Conservation (phyloP, 176 grass and related monocot genomes). For the Rhynchospora breviuscula region DNA sequence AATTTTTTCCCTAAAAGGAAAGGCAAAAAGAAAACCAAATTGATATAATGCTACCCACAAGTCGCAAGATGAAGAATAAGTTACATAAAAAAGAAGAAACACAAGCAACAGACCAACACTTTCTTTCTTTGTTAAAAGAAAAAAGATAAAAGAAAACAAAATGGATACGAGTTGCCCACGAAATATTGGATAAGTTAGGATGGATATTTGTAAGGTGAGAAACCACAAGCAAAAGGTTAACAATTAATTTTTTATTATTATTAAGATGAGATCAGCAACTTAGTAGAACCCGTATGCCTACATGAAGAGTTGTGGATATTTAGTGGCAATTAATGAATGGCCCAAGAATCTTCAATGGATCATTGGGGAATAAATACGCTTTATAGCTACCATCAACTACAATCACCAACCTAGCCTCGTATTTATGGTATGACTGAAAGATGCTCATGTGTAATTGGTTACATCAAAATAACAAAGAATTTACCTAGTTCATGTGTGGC, state of each 20-base stretch:
- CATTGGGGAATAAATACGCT: slow-evolving; percentile 8
- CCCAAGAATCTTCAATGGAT: neutral
- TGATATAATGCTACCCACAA: neutral
- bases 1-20: neutral
- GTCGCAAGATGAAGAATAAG: neutral
- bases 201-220: no score
- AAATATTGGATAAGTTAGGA: no score
- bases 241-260: neutral
- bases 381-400: slow-evolving; percentile 5
- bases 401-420: neutral
- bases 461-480: neutral
- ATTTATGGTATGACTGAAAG: neutral
- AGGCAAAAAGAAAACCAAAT: neutral
- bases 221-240: neutral
- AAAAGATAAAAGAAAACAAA: no score
- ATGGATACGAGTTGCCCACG: no score
- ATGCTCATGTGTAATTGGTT: neutral
- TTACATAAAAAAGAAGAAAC: neutral
- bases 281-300: neutral
- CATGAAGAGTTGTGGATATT: slow-evolving; percentile 2
- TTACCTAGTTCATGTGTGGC: no score
- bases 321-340: neutral
- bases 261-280: neutral
- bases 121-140: no score
- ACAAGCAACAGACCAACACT: neutral